A percentile compares a stretch with the other conserved stretches of the same genome.
phyloP scores from a whole-genome alignment of 352 stramenopile species.

The Pythium monospermum region DNA sequence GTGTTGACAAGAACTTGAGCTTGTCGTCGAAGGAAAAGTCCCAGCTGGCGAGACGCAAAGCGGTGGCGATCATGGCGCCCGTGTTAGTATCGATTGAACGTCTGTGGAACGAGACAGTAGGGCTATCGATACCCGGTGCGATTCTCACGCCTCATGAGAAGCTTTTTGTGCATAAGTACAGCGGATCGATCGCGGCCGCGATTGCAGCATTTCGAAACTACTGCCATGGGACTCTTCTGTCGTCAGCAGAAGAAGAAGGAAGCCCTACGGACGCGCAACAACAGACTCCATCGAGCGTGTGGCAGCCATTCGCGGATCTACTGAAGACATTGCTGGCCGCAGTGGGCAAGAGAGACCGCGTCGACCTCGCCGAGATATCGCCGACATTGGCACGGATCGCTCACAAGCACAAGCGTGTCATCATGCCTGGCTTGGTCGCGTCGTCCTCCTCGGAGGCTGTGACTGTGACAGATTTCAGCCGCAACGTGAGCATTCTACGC shows the following conservation, averaged over 20 bases:
- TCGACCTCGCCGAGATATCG: conserved; percentile 72
- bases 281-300: conserved; percentile 26
- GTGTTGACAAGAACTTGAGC: conserved; percentile 65
- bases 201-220: conserved; percentile 39
- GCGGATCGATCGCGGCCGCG: conserved; percentile 38
- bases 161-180: conserved; percentile 65
- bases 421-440: conserved; percentile 48
- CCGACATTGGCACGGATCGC: conserved; percentile 45
- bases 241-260: background rate
- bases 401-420: conserved; percentile 30
- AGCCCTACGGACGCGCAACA: background rate
- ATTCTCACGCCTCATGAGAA: conserved; percentile 63
- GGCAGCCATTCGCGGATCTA: conserved; percentile 73
- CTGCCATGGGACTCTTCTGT: conserved; percentile 26
- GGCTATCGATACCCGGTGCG: conserved; percentile 11
- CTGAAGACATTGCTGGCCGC: conserved; percentile 49
- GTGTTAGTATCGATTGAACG: conserved; percentile 62
- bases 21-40: conserved; percentile 58
- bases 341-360: conserved; percentile 36
- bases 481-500: conserved; percentile 48
- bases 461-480: conserved; percentile 15
- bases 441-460: conserved; percentile 1
- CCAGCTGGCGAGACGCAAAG: conserved; percentile 59
- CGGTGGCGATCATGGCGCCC: conserved; percentile 82
- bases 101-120: conserved; percentile 63